phyloP scores from a whole-genome alignment of 2,329 filamentous ascomycete genomes.

The Aspergillus melleus region DNA sequence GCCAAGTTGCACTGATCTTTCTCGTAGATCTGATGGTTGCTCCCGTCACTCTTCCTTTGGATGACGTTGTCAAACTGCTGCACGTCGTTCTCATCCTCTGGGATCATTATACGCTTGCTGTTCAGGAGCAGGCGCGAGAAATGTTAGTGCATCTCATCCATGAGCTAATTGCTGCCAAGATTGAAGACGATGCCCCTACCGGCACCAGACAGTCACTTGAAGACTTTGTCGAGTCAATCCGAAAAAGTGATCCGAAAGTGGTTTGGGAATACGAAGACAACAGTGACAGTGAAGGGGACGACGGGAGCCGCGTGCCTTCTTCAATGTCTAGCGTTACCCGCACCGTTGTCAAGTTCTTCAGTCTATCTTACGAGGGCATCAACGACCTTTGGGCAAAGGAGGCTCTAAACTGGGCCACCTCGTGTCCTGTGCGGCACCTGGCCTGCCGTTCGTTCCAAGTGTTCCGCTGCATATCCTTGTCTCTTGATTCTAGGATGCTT shows the following conservation, averaged over 20 bases:
- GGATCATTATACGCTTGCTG: conserved; percentile 94
- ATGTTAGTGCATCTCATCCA: conserved; percentile 98
- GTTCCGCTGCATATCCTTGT: conserved; percentile 89
- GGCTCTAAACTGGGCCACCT: conserved; percentile 92
- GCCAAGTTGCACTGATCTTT: conserved; percentile 88
- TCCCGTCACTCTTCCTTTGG: conserved; percentile 74
- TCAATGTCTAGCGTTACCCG: conserved; percentile 84
- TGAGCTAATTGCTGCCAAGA: conserved; percentile 79
- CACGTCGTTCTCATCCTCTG: conserved; percentile 92
- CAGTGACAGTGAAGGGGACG: conserved; percentile 72
- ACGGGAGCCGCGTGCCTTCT: conserved; percentile 76
- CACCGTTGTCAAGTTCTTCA: conserved; percentile 82
- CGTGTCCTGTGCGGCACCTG: conserved; percentile 89
- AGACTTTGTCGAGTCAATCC: conserved; percentile 81
- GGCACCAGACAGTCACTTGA: conserved; percentile 77
- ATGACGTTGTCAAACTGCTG: conserved; percentile 80
- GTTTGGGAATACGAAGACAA: conserved; percentile 95
- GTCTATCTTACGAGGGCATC: conserved; percentile 78
- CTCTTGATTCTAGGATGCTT: conserved; percentile 88
- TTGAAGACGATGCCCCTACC: conserved; percentile 68
- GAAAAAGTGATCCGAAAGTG: conserved; percentile 78
- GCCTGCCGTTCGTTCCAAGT: conserved; percentile 97
- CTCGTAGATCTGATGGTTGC: conserved; percentile 96
- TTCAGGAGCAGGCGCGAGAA: conserved; percentile 94
- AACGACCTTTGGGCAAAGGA: conserved; percentile 89